A percentile compares a stretch with the other conserved stretches of the same genome.
phyloP scores from a whole-genome alignment of 2,329 filamentous ascomycete genomes.

The Delphinella strobiligena region DNA sequence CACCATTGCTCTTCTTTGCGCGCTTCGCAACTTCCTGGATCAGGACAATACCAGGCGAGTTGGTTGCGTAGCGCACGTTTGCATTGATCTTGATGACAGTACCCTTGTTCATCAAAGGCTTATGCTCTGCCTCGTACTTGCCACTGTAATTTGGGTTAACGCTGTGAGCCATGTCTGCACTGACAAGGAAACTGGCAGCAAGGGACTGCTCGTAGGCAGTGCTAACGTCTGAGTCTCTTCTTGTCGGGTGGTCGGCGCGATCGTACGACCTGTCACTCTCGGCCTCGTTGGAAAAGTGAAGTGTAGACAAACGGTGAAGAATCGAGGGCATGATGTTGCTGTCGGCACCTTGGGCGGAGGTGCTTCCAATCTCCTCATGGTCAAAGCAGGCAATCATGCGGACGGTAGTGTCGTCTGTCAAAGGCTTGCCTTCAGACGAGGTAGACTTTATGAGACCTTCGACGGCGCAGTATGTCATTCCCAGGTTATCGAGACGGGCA shows the following conservation, averaged over 20 bases:
- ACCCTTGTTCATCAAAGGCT: slow-evolving; percentile 91
- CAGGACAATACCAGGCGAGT: slow-evolving; percentile 86
- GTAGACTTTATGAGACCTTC: slow-evolving; percentile 71
- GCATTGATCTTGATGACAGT: slow-evolving; percentile 97
- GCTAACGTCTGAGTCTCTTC: slow-evolving; percentile 45
- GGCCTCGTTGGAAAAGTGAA: slow-evolving; percentile 48
- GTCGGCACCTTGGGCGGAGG: slow-evolving; percentile 83
- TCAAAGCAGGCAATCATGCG: slow-evolving; percentile 93
- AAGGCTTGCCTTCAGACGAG: slow-evolving; percentile 38
- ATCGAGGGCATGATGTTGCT: slow-evolving; percentile 84
- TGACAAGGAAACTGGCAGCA: slow-evolving; percentile 82
- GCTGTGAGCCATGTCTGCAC: slow-evolving; percentile 94
- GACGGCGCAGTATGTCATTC: slow-evolving; percentile 90
- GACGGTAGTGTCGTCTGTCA: slow-evolving; percentile 69
- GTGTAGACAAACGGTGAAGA: slow-evolving; percentile 70
- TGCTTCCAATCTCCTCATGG: slow-evolving; percentile 92
- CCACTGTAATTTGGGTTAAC: slow-evolving; percentile 88
- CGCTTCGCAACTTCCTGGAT: slow-evolving; percentile 70
- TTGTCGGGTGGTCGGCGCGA: slow-evolving; percentile 31
- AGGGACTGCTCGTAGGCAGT: slow-evolving; percentile 92
- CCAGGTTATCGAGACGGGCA: slow-evolving; percentile 86
- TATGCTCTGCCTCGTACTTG: slow-evolving; percentile 86
- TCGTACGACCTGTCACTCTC: slow-evolving; percentile 55
- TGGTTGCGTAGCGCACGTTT: slow-evolving; percentile 93
- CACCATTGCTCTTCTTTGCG: slow-evolving; percentile 34